Conservation (phyloP, 202 grass and related monocot species). For the Panicum hallii region DNA sequence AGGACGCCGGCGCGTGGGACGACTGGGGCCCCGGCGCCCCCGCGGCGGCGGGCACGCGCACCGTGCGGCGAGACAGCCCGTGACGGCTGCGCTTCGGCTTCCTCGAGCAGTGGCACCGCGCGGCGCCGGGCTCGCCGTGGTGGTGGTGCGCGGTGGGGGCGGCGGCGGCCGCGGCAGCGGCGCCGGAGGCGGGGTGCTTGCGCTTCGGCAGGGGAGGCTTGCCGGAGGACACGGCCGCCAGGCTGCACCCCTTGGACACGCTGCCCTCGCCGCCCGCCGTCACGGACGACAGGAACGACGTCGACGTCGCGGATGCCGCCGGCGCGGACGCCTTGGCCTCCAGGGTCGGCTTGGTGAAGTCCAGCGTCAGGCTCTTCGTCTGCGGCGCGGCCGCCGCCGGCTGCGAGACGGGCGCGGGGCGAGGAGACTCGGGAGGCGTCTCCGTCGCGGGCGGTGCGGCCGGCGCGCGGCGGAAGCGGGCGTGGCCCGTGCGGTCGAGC, state of each 20-base stretch:
- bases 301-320: slow-evolving; percentile 50
- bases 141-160: slow-evolving; percentile 1
- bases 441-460: neutral
- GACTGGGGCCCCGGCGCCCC: no score
- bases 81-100: slow-evolving; percentile 54
- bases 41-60: slow-evolving; percentile 48
- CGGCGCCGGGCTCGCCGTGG: neutral
- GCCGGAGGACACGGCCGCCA: slow-evolving; percentile 46
- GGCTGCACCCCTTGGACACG: slow-evolving; percentile 66
- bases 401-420: neutral
- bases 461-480: slow-evolving; percentile 58
- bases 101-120: slow-evolving; percentile 78
- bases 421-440: neutral
- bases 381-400: neutral
- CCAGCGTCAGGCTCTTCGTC: slow-evolving; percentile 53
- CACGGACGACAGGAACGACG: slow-evolving; percentile 75
- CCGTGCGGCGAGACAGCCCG: slow-evolving; percentile 25
- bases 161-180: neutral
- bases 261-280: slow-evolving; percentile 65
- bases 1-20: slow-evolving; percentile 6
- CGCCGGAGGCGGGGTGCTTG: slow-evolving; percentile 46
- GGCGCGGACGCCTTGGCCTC: slow-evolving; percentile 30
- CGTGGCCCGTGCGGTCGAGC: slow-evolving; percentile 83
- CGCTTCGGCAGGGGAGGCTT: slow-evolving; percentile 78
- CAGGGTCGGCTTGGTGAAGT: slow-evolving; percentile 67